Evolutionary conservation across 2,329 filamentous ascomycete species (phyloP).

Genomic region (Fulvia fulva): DNA sequence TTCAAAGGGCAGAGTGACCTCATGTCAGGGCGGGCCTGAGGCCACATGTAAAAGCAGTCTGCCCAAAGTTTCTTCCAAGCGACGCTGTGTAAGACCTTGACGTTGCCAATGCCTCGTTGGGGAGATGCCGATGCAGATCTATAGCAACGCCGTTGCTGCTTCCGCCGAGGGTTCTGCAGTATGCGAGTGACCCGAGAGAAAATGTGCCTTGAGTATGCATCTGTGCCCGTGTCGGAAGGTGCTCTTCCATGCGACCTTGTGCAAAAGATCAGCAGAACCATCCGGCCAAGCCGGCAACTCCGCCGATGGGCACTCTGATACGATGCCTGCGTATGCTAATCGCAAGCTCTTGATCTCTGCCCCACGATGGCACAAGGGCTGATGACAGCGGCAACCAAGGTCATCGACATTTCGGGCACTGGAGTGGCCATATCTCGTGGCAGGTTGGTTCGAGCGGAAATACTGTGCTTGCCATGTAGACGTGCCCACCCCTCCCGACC

Average conservation of each 20-base stretch:
- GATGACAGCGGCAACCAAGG: no score
- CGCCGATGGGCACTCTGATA: no score
- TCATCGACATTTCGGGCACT: no score
- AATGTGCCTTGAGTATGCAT: not conserved
- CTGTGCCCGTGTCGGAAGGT: not conserved
- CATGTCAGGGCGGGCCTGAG: no score
- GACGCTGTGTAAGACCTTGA: not conserved
- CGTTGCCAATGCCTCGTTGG: not conserved
- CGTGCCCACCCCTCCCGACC: no score
- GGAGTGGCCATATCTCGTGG: no score
- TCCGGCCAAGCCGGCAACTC: no score
- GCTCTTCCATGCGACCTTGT: not conserved
- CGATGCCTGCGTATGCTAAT: not conserved
- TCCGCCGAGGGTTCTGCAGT: not conserved
- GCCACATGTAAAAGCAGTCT: not conserved
- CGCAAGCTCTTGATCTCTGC: no score
- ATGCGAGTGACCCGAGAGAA: not conserved
- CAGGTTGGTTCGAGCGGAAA: no score
- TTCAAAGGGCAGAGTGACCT: no score
- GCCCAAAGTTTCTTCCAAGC: not conserved
- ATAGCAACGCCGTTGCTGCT: not conserved
- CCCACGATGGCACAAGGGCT: no score
- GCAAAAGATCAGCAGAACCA: not conserved
- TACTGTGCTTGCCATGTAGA: no score
- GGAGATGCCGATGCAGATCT: not conserved